phyloP scores from a whole-genome alignment of 768 basidiomycete species.

The Panaeolus papilionaceus region DNA sequence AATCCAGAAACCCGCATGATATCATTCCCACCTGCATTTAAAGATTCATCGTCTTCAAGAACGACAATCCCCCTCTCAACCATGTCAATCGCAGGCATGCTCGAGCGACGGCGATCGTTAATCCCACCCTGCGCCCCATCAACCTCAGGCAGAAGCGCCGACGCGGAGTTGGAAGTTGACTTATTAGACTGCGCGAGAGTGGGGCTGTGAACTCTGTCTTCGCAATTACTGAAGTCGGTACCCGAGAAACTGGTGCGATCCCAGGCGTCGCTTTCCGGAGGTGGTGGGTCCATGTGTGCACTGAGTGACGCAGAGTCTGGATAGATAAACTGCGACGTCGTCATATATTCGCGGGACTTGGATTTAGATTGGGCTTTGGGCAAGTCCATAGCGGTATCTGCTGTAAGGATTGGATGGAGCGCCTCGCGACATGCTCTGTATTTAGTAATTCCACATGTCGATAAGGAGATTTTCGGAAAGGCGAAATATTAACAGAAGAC shows the following conservation, averaged over 20 bases:
- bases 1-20: not conserved
- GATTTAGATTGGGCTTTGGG: not conserved
- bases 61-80: constrained; percentile 59
- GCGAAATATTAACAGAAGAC: not conserved
- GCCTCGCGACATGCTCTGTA: constrained; percentile 60
- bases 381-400: not conserved
- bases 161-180: constrained; percentile 9
- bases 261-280: constrained; percentile 2
- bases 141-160: constrained; percentile 1
- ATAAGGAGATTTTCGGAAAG: not conserved
- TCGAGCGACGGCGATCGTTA: constrained; percentile 15
- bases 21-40: constrained; percentile 61
- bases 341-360: constrained; percentile 7
- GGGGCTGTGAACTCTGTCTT: not conserved
- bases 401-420: constrained; percentile 16
- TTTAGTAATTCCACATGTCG: not conserved
- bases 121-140: constrained; percentile 2
- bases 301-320: not conserved
- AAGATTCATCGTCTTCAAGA: constrained; percentile 68
- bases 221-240: constrained; percentile 9
- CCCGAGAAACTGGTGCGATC: constrained; percentile 28
- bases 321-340: constrained; percentile 8
- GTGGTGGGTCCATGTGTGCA: constrained; percentile 10
- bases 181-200: not conserved
- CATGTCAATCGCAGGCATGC: constrained; percentile 44